Conservation (phyloP, 805 yeast species). For the Helenozyma rhizophorensis region DNA sequence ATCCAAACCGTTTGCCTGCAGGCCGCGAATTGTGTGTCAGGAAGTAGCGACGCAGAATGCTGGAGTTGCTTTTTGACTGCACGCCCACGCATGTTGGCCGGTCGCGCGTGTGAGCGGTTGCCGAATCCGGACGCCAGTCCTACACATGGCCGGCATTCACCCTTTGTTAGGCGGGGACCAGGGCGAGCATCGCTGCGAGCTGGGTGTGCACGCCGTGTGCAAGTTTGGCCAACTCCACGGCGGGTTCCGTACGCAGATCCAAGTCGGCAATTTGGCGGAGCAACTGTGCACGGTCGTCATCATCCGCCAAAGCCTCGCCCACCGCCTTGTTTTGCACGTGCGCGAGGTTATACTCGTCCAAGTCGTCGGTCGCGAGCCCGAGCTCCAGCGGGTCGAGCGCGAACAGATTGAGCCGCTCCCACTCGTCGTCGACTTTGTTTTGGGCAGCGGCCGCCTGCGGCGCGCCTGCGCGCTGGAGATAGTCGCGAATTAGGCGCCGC, state of each 20-base stretch:
- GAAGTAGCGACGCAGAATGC: too few relatives aligned
- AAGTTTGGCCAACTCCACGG: conserved; percentile 10
- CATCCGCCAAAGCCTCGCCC: conserved; percentile 4
- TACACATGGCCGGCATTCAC: too few relatives aligned
- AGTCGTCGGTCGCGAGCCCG: conserved; percentile 39
- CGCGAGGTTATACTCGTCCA: conserved; percentile 39
- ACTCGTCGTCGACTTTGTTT: conserved; percentile 28
- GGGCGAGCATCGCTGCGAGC: too few relatives aligned
- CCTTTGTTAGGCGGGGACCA: too few relatives aligned
- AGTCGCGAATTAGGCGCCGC: conserved; percentile 34
- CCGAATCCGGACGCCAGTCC: too few relatives aligned
- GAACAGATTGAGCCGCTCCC: conserved; percentile 42
- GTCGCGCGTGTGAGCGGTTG: too few relatives aligned
- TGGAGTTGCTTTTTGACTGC: too few relatives aligned
- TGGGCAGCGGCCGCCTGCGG: conserved; percentile 19
- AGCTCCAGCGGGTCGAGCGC: conserved; percentile 24
- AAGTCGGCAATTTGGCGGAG: conserved; percentile 11
- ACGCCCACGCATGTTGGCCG: too few relatives aligned
- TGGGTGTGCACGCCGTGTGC: too few relatives aligned
- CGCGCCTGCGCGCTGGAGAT: conserved; percentile 19
- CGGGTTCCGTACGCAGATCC: conserved; percentile 6
- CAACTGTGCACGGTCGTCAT: conserved; percentile 5
- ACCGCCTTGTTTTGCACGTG: conserved; percentile 7
- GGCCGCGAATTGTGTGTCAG: too few relatives aligned
- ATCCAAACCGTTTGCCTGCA: too few relatives aligned